Conservation (phyloP, 2,329 filamentous ascomycete species). For the Seiridium cupressi region DNA sequence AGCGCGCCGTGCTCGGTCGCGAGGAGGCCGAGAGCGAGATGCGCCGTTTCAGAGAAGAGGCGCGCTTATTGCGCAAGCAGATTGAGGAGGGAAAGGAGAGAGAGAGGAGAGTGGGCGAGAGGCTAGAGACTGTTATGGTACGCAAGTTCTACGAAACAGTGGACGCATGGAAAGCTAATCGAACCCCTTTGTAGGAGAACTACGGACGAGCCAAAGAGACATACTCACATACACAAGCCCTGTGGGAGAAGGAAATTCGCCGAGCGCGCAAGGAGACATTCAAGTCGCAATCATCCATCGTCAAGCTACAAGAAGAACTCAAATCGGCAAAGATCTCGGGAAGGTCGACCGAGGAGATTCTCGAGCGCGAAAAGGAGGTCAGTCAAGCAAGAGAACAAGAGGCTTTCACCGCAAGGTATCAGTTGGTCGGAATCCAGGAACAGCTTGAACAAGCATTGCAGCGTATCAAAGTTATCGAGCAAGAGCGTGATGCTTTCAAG, state of each 20-base stretch:
- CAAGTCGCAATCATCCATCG: constrained; percentile 67
- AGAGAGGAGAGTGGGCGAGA: constrained; percentile 64
- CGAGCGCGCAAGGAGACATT: constrained; percentile 70
- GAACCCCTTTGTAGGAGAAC: constrained; percentile 55
- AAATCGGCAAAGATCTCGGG: constrained; percentile 57
- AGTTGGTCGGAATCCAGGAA: constrained; percentile 63
- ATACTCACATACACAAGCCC: constrained; percentile 61
- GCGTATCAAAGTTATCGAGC: constrained; percentile 63
- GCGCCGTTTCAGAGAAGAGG: constrained; percentile 62
- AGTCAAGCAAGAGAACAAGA: constrained; percentile 64
- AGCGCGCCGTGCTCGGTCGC: constrained; percentile 64
- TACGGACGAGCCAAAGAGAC: constrained; percentile 70
- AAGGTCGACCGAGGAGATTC: constrained; percentile 54
- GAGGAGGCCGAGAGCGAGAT: constrained; percentile 73
- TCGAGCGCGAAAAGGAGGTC: constrained; percentile 63
- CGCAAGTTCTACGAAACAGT: constrained; percentile 19
- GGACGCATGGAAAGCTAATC: too few relatives aligned
- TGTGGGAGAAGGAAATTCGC: constrained; percentile 75
- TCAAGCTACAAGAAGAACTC: constrained; percentile 73
- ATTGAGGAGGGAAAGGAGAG: constrained; percentile 64
- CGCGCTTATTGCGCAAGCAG: constrained; percentile 51
- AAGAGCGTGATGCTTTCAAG: constrained; percentile 74
- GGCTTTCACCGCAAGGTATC: constrained; percentile 65
- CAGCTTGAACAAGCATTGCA: constrained; percentile 64
- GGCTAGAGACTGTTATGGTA: constrained; percentile 69